Evolutionary conservation across 495 filamentous ascomycete species (phyloP).

Genomic region (Zalerion maritima): DNA sequence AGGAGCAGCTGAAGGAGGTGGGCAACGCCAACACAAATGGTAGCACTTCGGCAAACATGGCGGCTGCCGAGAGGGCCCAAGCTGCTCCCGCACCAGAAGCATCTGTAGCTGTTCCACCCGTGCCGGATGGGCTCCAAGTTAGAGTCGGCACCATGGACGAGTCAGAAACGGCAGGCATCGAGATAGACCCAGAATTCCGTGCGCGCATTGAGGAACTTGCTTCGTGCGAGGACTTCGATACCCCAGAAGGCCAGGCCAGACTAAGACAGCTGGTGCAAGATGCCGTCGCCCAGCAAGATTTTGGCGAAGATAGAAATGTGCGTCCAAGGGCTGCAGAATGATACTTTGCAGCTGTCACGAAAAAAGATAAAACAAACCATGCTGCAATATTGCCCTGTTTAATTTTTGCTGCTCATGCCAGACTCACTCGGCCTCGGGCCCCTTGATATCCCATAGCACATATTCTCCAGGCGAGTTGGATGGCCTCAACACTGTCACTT

Average conservation of each 20-base stretch:
- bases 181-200: constrained; percentile 56
- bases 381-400: too few species aligned
- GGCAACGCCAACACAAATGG: constrained; percentile 9
- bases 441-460: constrained; percentile 38
- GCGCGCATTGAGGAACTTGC: constrained; percentile 65
- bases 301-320: constrained; percentile 44
- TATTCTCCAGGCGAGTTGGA: constrained; percentile 31
- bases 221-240: constrained; percentile 54
- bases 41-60: not conserved
- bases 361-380: not conserved
- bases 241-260: constrained; percentile 52
- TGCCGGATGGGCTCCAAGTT: constrained; percentile 52
- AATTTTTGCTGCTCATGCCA: too few species aligned
- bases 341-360: constrained; percentile 3
- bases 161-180: constrained; percentile 37
- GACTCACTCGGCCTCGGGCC: constrained; percentile 26
- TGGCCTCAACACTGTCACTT: constrained; percentile 32
- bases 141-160: constrained; percentile 53
- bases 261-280: constrained; percentile 56
- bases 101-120: constrained; percentile 23
- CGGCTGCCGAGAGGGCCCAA: constrained; percentile 2
- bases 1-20: constrained; percentile 18
- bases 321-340: constrained; percentile 45
- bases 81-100: constrained; percentile 10
- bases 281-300: constrained; percentile 40